Conservation (phyloP, 805 yeast genomes). For the Saccharomycopsis sp. region DNA sequence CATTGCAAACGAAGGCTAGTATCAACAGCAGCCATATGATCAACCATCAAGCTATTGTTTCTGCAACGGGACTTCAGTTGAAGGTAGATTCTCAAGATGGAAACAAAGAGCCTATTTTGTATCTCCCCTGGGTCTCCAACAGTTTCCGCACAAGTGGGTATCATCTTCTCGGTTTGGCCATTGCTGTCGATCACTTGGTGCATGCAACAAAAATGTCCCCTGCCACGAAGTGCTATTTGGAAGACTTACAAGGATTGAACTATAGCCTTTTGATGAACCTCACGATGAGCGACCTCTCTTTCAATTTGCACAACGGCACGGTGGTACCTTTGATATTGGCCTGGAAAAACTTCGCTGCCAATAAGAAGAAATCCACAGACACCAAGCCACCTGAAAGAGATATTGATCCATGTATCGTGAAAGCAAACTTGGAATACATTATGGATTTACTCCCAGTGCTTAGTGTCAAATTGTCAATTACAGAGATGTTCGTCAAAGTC, state of each 20-base stretch:
- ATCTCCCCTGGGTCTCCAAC: slow-evolving; percentile 8
- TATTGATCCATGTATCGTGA: background rate
- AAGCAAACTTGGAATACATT: background rate
- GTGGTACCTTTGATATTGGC: too few species aligned
- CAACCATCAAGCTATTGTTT: too few species aligned
- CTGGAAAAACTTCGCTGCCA: too few species aligned
- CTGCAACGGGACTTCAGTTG: too few species aligned
- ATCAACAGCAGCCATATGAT: too few species aligned
- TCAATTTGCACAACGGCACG: slow-evolving; percentile 4
- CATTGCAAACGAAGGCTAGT: too few species aligned
- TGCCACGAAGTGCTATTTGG: background rate
- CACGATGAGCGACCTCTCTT: slow-evolving; percentile 4
- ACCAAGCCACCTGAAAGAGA: too few species aligned
- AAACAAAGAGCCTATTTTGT: background rate
- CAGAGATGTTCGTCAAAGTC: slow-evolving; percentile 9
- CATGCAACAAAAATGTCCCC: background rate
- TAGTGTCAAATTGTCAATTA: background rate
- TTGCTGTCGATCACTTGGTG: background rate
- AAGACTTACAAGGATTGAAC: background rate
- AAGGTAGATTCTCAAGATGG: too few species aligned
- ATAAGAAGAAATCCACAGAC: background rate
- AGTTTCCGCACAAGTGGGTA: slow-evolving; percentile 5
- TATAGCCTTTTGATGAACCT: slow-evolving; percentile 3
- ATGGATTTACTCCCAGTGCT: slow-evolving; percentile 7
- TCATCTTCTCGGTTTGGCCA: background rate